Percentiles rank a stretch among this genome's conserved stretches.
Conservation (phyloP, 495 filamentous ascomycete genomes). For the Hypoxylon perforatum region DNA sequence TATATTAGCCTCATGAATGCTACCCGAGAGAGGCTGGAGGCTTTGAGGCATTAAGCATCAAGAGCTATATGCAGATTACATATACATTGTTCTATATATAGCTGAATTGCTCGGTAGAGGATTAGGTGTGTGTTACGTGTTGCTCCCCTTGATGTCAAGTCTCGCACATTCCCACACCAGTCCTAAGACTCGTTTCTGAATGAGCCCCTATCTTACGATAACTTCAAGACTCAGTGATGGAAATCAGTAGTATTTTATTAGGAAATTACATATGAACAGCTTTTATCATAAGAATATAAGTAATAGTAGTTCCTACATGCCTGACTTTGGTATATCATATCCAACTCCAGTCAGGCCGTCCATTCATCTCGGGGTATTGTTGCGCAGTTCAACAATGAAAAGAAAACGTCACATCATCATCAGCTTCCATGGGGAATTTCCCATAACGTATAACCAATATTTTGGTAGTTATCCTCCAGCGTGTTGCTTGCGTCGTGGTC, state of each 20-base stretch:
- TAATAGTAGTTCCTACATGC: slow-evolving; percentile 3
- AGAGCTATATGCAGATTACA: not conserved
- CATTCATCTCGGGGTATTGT: not conserved
- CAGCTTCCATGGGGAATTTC: slow-evolving; percentile 1
- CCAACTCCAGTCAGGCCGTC: not conserved
- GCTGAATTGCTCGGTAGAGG: no score
- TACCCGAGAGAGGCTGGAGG: not conserved
- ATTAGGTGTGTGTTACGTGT: no score
- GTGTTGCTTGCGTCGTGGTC: slow-evolving; percentile 1
- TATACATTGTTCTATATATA: not conserved
- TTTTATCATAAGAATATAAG: slow-evolving; percentile 1
- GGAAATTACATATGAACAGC: not conserved
- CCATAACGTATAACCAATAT: slow-evolving; percentile 27
- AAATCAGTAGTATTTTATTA: not conserved
- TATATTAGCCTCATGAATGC: not conserved
- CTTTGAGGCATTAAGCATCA: not conserved
- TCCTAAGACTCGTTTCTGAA: no score
- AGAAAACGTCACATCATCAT: slow-evolving; percentile 10
- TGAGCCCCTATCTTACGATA: no score
- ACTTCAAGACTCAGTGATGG: not conserved
- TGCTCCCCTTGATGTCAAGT: no score
- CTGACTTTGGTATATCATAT: not conserved
- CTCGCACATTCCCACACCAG: no score
- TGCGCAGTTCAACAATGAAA: not conserved
- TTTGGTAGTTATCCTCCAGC: not conserved